These are phyloP conservation scores for Dillenia suffruticosa DNA, from an alignment of 164 flowering plant species.

Conservation along the genomic window DNA sequence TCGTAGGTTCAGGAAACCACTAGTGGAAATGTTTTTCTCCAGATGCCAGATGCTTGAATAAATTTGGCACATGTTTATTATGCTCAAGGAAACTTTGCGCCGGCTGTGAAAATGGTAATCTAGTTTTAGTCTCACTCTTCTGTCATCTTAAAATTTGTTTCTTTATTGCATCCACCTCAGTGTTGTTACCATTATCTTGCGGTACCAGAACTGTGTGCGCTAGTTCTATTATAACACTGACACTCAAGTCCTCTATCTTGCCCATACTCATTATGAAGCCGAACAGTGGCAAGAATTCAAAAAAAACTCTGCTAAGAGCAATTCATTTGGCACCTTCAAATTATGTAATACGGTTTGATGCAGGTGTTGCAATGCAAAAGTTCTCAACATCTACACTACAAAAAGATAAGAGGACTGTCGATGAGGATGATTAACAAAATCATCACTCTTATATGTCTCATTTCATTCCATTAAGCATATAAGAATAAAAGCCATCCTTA, in stretches of 20 bases:
- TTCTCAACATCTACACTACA: slow-evolving; percentile 88
- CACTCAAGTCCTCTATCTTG: slow-evolving; percentile 79
- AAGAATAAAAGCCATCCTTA: too few species aligned
- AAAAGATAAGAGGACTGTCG: slow-evolving; percentile 80
- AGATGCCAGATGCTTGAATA: slow-evolving; percentile 98
- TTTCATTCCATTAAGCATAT: not conserved
- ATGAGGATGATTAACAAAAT: slow-evolving; percentile 55
- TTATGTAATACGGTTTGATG: slow-evolving; percentile 83
- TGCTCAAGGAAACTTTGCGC: slow-evolving; percentile 93
- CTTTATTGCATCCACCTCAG: slow-evolving; percentile 1
- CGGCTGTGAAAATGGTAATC: slow-evolving; percentile 89
- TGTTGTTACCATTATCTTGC: slow-evolving; percentile 21
- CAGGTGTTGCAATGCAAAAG: slow-evolving; percentile 92
- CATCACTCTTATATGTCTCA: not conserved
- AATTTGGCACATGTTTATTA: slow-evolving; percentile 95
- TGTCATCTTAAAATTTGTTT: not conserved
- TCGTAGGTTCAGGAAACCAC: slow-evolving; percentile 96
- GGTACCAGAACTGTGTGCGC: slow-evolving; percentile 97
- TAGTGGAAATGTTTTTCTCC: slow-evolving; percentile 87
- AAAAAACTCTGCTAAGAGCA: slow-evolving; percentile 80
- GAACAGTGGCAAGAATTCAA: slow-evolving; percentile 99
- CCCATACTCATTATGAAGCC: slow-evolving; percentile 97
- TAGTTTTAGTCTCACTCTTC: not conserved
- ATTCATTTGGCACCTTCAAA: slow-evolving; percentile 96
- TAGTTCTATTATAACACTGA: slow-evolving; percentile 84